These are phyloP conservation scores for Boletellus emodensis DNA, from an alignment of 768 basidiomycete species.

Conservation along the genomic window DNA sequence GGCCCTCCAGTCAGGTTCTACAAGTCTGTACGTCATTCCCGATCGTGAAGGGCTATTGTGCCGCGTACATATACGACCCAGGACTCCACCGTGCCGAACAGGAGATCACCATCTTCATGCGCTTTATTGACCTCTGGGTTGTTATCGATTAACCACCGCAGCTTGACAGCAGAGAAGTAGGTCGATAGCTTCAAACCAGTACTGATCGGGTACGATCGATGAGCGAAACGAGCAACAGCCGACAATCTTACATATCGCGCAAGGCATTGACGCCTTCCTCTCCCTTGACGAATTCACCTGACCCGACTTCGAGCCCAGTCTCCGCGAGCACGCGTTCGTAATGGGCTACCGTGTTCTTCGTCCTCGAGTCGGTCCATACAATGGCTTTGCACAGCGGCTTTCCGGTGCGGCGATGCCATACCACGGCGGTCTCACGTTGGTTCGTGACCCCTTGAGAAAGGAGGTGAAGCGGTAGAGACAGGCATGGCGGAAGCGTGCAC, in stretches of 20 bases:
- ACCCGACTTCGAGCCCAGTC: constrained; percentile 69
- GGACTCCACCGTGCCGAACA: constrained; percentile 95
- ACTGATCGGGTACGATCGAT: constrained; percentile 34
- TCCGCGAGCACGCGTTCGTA: constrained; percentile 67
- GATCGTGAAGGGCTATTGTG: constrained; percentile 9
- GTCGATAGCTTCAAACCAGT: constrained; percentile 95
- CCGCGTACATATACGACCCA: constrained; percentile 83
- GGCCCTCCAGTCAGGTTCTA: constrained; percentile 85
- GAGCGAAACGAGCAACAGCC: background rate
- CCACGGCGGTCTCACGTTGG: constrained; percentile 93
- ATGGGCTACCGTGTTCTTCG: constrained; percentile 78
- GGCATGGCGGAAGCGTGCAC: constrained; percentile 20
- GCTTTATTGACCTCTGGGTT: constrained; percentile 70
- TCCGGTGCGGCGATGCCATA: constrained; percentile 89
- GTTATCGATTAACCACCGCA: constrained; percentile 96
- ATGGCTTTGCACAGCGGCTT: constrained; percentile 85
- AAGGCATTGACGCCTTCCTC: constrained; percentile 63
- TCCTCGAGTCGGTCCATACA: constrained; percentile 97
- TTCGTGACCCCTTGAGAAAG: constrained; percentile 77
- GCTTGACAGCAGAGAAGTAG: constrained; percentile 96
- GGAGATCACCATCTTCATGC: constrained; percentile 73
- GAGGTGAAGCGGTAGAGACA: background rate
- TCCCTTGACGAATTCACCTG: constrained; percentile 67
- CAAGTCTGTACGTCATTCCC: constrained; percentile 1
- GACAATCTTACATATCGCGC: constrained; percentile 56